These are phyloP conservation scores for Colletotrichum paranaense DNA, from an alignment of 2,329 filamentous ascomycete species.

Conservation along the genomic window DNA sequence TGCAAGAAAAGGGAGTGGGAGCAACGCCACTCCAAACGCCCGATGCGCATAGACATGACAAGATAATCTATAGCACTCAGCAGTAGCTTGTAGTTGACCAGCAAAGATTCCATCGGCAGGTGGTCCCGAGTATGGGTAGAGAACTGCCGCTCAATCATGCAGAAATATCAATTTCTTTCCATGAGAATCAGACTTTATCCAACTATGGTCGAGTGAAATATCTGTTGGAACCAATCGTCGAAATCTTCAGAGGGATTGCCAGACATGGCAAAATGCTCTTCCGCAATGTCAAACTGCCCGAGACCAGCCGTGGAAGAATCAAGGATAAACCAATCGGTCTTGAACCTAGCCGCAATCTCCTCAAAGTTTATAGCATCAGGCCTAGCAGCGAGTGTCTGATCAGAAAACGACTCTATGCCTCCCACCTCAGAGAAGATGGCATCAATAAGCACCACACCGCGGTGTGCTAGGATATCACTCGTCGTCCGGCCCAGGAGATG, in stretches of 20 bases:
- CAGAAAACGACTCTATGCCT: not conserved
- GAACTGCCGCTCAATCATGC: too few relatives aligned
- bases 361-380: not conserved
- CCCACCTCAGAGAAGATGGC: not conserved
- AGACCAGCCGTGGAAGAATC: not conserved
- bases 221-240: not conserved
- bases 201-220: not conserved
- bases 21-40: too few relatives aligned
- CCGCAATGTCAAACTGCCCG: not conserved
- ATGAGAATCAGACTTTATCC: not conserved
- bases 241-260: not conserved
- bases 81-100: too few relatives aligned
- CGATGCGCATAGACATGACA: too few relatives aligned
- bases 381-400: not conserved
- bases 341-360: not conserved
- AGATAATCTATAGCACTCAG: too few relatives aligned
- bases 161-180: rapidly evolving
- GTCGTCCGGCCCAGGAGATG: not conserved
- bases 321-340: not conserved
- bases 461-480: not conserved
- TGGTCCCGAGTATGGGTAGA: too few relatives aligned
- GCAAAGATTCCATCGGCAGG: too few relatives aligned
- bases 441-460: not conserved
- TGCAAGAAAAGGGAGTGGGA: too few relatives aligned
- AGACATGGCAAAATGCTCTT: not conserved